Evolutionary conservation across 176 grass and related monocot genomes (phyloP).

Genomic region (Cenchrus fungigraminus): DNA sequence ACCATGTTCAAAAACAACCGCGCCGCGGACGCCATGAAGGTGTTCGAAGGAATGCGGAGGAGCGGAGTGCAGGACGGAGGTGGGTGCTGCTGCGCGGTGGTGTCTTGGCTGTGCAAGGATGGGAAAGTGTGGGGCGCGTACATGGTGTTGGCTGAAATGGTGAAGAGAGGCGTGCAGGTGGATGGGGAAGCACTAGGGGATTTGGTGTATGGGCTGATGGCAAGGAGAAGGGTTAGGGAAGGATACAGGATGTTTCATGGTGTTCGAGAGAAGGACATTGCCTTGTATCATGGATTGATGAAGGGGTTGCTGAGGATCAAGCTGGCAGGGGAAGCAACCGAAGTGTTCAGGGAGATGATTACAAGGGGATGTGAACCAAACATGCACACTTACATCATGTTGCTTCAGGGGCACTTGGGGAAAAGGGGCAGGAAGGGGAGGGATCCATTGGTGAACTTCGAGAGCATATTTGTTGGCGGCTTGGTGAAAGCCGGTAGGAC

Average conservation of each 20-base stretch:
- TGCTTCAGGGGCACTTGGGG: conserved; percentile 80
- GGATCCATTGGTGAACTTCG: conserved; percentile 76
- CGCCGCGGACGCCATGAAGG: conserved; percentile 59
- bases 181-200: conserved; percentile 59
- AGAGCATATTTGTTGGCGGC: conserved; percentile 86
- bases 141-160: conserved; percentile 80
- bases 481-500: conserved; percentile 81
- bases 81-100: conserved; percentile 49
- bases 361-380: conserved; percentile 60
- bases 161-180: conserved; percentile 65
- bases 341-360: conserved; percentile 77
- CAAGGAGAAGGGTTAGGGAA: conserved; percentile 66
- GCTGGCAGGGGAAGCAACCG: conserved; percentile 60
- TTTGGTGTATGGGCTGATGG: conserved; percentile 67
- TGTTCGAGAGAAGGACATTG: conserved; percentile 50
- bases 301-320: conserved; percentile 81
- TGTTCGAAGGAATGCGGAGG: conserved; percentile 66
- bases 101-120: conserved; percentile 78
- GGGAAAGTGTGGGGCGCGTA: conserved; percentile 55
- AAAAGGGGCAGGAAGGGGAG: conserved; percentile 80
- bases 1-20: conserved; percentile 83
- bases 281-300: conserved; percentile 83
- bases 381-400: conserved; percentile 96
- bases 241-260: conserved; percentile 55
- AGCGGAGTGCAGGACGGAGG: conserved; percentile 34